Evolutionary conservation across 495 filamentous ascomycete species (phyloP).

Genomic region (Cenococcum geophilum): DNA sequence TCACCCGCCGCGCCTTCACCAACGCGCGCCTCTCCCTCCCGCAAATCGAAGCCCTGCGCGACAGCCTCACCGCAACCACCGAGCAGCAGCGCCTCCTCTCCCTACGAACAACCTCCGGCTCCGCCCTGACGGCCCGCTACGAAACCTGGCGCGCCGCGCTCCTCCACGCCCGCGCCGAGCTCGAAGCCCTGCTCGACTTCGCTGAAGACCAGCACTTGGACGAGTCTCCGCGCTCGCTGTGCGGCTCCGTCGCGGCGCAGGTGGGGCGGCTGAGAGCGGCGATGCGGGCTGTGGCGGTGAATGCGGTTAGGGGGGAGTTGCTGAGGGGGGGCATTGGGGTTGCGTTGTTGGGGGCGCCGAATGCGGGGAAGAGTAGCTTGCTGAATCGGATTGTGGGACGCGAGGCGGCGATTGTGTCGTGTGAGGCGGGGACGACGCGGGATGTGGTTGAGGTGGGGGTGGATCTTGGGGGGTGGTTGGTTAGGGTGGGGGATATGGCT

Average conservation of each 20-base stretch:
- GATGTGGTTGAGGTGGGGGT: constrained; percentile 91
- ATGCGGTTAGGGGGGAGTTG: constrained; percentile 77
- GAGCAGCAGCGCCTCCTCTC: constrained; percentile 88
- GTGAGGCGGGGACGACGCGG: constrained; percentile 84
- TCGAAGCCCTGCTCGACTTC: constrained; percentile 96
- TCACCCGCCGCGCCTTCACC: constrained; percentile 86
- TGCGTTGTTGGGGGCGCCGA: constrained; percentile 82
- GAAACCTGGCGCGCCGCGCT: constrained; percentile 75
- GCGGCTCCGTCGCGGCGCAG: constrained; percentile 58
- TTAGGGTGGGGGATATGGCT: constrained; percentile 86
- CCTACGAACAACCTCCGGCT: constrained; percentile 68
- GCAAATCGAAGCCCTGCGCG: constrained; percentile 89
- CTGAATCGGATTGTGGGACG: constrained; percentile 87
- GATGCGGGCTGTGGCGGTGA: constrained; percentile 62
- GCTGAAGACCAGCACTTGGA: constrained; percentile 97
- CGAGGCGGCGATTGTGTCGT: constrained; percentile 90
- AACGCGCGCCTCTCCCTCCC: constrained; percentile 80
- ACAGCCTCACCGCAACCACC: constrained; percentile 78
- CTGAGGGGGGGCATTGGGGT: constrained; percentile 80
- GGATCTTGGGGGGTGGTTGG: constrained; percentile 83
- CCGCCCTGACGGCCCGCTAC: constrained; percentile 67
- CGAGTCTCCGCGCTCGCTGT: constrained; percentile 67
- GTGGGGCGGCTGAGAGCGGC: constrained; percentile 53
- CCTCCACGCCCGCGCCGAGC: constrained; percentile 76
- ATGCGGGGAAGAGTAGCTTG: constrained; percentile 91